These are phyloP conservation scores for Candida pseudofarinosa DNA, from an alignment of 805 yeast species.

Conservation along the genomic window DNA sequence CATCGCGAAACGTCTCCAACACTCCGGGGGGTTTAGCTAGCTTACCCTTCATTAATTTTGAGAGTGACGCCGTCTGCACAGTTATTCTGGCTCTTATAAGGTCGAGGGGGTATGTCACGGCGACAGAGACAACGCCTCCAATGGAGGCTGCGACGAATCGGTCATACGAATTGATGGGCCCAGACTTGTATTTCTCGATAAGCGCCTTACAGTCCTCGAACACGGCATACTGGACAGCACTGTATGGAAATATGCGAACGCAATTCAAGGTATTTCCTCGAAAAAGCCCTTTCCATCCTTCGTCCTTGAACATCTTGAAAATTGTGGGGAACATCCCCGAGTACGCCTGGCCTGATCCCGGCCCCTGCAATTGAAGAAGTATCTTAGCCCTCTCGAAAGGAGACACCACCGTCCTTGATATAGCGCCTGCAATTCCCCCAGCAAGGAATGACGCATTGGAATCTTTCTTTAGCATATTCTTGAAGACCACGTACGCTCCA, in stretches of 20 bases:
- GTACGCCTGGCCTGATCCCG: slow-evolving; percentile 44
- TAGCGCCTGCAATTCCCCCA: slow-evolving; percentile 76
- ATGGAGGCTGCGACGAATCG: slow-evolving; percentile 73
- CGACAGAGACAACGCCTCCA: slow-evolving; percentile 78
- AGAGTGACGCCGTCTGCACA: slow-evolving; percentile 72
- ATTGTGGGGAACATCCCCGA: slow-evolving; percentile 77
- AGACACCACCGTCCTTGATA: slow-evolving; percentile 86
- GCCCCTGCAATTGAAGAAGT: slow-evolving; percentile 82
- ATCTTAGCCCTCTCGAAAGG: slow-evolving; percentile 96
- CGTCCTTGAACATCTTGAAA: slow-evolving; percentile 75
- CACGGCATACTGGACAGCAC: slow-evolving; percentile 89
- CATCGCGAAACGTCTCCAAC: slow-evolving; percentile 48
- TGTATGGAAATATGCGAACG: slow-evolving; percentile 85
- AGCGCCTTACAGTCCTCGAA: slow-evolving; percentile 59
- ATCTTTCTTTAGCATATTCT: slow-evolving; percentile 37
- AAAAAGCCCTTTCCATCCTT: slow-evolving; percentile 86
- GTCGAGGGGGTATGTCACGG: slow-evolving; percentile 89
- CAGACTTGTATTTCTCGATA: slow-evolving; percentile 16
- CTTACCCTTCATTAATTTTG: slow-evolving; percentile 45
- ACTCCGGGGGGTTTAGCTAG: slow-evolving; percentile 68
- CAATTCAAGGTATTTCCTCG: slow-evolving; percentile 92
- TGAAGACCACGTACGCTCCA: slow-evolving; percentile 7
- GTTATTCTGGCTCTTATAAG: slow-evolving; percentile 85
- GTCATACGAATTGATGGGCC: slow-evolving; percentile 47
- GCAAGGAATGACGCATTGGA: slow-evolving; percentile 61